phyloP scores from a whole-genome alignment of 495 filamentous ascomycete species.

The Aspergillus asperescens region DNA sequence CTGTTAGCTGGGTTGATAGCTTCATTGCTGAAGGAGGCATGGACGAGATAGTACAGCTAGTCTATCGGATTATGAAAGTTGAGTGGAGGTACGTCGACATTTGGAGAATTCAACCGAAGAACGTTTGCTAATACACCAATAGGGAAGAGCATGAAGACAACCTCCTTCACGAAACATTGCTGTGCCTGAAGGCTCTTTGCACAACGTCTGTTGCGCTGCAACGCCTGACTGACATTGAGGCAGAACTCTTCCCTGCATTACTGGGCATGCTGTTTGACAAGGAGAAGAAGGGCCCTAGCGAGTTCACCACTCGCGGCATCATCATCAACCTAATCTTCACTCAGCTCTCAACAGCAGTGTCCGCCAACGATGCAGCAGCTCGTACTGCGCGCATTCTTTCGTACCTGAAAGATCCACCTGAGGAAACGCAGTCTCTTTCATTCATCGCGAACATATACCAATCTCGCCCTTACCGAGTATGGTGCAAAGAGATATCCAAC shows the following conservation, averaged over 20 bases:
- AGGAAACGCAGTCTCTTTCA: slow-evolving; percentile 65
- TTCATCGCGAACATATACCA: slow-evolving; percentile 89
- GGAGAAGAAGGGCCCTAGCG: slow-evolving; percentile 92
- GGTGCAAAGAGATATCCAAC: slow-evolving; percentile 85
- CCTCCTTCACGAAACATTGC: slow-evolving; percentile 82
- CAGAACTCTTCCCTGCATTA: slow-evolving; percentile 77
- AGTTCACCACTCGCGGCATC: slow-evolving; percentile 86
- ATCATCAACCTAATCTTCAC: slow-evolving; percentile 83
- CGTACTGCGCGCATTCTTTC: slow-evolving; percentile 64
- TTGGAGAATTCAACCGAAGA: slow-evolving; percentile 11
- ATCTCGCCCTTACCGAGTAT: slow-evolving; percentile 82
- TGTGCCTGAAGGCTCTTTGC: slow-evolving; percentile 91
- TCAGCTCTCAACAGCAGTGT: slow-evolving; percentile 59
- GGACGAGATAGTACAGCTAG: slow-evolving; percentile 78
- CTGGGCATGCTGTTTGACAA: slow-evolving; percentile 90
- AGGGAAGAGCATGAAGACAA: slow-evolving; percentile 96
- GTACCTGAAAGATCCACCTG: slow-evolving; percentile 77
- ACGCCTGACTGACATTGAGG: slow-evolving; percentile 73
- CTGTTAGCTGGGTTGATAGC: slow-evolving; percentile 85
- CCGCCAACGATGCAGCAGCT: slow-evolving; percentile 44
- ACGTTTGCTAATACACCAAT: slow-evolving; percentile 13
- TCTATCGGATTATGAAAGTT: slow-evolving; percentile 86
- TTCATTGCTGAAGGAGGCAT: slow-evolving; percentile 89
- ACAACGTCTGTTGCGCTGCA: slow-evolving; percentile 80
- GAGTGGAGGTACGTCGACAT: slow-evolving; percentile 78